Conservation (phyloP, 2,329 filamentous ascomycete genomes). For the Penicillium fuscoglaucum region DNA sequence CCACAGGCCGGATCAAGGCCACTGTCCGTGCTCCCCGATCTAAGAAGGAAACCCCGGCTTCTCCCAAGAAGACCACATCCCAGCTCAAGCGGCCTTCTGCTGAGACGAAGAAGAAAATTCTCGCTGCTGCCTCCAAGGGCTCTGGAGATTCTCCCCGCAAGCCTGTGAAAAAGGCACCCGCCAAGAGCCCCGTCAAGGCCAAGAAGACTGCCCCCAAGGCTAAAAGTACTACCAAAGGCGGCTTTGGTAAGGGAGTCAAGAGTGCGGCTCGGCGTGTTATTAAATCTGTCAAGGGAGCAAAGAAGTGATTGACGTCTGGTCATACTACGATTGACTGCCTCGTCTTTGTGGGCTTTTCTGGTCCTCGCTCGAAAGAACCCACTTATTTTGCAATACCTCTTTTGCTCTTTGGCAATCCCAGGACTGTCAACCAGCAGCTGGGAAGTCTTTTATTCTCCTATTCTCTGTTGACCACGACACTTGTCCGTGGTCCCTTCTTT, state of each 20-base stretch:
- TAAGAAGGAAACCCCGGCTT: constrained; percentile 16
- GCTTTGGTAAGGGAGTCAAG: constrained; percentile 18
- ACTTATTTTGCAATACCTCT: not conserved
- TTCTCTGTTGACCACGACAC: not conserved
- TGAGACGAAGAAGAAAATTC: constrained; percentile 33
- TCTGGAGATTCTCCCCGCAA: constrained; percentile 15
- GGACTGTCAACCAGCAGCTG: not conserved
- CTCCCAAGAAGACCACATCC: constrained; percentile 22
- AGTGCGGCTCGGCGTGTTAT: constrained; percentile 18
- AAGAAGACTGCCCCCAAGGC: constrained; percentile 13
- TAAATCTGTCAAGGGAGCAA: constrained; percentile 20
- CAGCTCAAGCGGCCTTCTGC: constrained; percentile 32
- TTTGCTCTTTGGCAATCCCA: not conserved
- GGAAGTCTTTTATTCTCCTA: not conserved
- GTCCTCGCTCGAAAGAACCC: not conserved
- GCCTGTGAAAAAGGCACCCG: constrained; percentile 8
- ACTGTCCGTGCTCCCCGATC: constrained; percentile 17
- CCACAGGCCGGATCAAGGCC: constrained; percentile 31
- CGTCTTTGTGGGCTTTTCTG: not conserved
- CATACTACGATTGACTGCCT: not conserved
- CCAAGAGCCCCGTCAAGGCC: constrained; percentile 20
- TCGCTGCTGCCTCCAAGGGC: constrained; percentile 28
- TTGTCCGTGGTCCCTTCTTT: not conserved
- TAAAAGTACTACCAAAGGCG: constrained; percentile 10
- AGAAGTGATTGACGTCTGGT: constrained; percentile 2